Conservation (phyloP, 2,329 filamentous ascomycete genomes). For the Xylaria sp. region DNA sequence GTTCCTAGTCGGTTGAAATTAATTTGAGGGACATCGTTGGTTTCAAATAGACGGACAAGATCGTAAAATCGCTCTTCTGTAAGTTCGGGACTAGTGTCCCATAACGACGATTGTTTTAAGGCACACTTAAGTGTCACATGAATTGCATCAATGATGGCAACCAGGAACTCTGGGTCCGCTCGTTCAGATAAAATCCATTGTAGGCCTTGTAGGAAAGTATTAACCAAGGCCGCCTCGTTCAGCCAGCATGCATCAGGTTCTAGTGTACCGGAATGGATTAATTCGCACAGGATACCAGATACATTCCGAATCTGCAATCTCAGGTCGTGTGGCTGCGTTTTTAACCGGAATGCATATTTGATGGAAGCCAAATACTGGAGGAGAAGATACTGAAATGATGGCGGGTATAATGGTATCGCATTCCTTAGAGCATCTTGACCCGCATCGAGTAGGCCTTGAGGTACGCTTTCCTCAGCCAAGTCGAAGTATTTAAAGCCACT, state of each 20-base stretch:
- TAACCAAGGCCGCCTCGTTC: conserved; percentile 49
- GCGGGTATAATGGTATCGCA: conserved; percentile 37
- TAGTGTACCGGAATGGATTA: conserved; percentile 54
- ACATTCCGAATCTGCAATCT: conserved; percentile 43
- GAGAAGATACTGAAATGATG: conserved; percentile 40
- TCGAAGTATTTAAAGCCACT: conserved; percentile 29
- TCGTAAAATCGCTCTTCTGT: conserved; percentile 32
- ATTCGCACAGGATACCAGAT: conserved; percentile 52
- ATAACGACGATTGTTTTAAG: conserved; percentile 20
- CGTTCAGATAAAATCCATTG: conserved; percentile 32
- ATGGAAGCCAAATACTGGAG: conserved; percentile 37
- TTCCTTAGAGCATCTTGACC: conserved; percentile 36
- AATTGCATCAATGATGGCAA: conserved; percentile 40
- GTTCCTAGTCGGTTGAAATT: conserved; percentile 25
- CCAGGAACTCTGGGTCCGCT: conserved; percentile 32
- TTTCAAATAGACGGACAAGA: conserved; percentile 21
- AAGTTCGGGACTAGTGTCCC: conserved; percentile 17
- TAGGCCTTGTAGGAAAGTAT: conserved; percentile 40
- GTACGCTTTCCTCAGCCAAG: conserved; percentile 10
- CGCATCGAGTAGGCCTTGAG: conserved; percentile 35
- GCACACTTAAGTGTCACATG: conserved; percentile 31
- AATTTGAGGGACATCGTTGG: conserved; percentile 22
- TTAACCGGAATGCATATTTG: conserved; percentile 32
- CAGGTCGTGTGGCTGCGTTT: conserved; percentile 24
- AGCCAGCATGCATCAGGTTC: conserved; percentile 39